Percentiles rank a stretch among this genome's conserved stretches.
Conservation (phyloP, 208 protist genomes). For the Trypanosoma cruzi region DNA sequence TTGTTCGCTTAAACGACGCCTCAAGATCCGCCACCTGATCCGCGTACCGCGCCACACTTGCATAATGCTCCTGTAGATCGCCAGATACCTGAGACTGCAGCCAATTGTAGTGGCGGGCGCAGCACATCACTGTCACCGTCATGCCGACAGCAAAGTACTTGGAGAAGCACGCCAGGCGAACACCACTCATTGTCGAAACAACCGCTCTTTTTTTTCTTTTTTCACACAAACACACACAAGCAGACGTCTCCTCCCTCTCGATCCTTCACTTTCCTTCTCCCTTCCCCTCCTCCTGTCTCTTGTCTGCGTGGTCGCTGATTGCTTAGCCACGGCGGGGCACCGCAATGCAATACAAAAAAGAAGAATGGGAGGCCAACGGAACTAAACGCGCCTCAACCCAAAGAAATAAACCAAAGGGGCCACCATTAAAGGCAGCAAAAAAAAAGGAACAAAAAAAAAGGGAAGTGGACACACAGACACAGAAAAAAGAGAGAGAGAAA, state of each 20-base stretch:
- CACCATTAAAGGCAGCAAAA: no score
- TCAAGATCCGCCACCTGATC: slow-evolving; percentile 37
- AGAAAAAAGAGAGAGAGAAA: not conserved
- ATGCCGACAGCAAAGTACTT: slow-evolving; percentile 60
- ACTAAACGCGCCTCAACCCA: no score
- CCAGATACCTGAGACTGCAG: slow-evolving; percentile 33
- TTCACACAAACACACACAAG: not conserved
- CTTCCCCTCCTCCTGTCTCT: no score
- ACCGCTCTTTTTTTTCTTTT: not conserved
- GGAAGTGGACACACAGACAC: not conserved
- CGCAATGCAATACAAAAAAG: not conserved
- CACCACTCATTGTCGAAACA: slow-evolving; percentile 10
- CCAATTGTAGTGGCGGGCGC: slow-evolving; percentile 57
- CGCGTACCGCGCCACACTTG: slow-evolving; percentile 41
- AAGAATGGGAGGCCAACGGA: no score
- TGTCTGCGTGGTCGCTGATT: no score
- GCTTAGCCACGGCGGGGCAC: no score
- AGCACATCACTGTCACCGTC: slow-evolving; percentile 35
- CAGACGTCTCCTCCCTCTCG: no score
- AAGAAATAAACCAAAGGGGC: no score
- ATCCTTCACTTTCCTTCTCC: not conserved
- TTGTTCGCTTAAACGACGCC: slow-evolving; percentile 20
- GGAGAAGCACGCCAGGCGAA: slow-evolving; percentile 18
- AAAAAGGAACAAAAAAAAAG: no score
- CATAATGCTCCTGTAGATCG: slow-evolving; percentile 41